Percentiles rank a stretch among this genome's conserved stretches.
Conservation (phyloP, 805 yeast genomes). For the Nakazawaea peltata region DNA sequence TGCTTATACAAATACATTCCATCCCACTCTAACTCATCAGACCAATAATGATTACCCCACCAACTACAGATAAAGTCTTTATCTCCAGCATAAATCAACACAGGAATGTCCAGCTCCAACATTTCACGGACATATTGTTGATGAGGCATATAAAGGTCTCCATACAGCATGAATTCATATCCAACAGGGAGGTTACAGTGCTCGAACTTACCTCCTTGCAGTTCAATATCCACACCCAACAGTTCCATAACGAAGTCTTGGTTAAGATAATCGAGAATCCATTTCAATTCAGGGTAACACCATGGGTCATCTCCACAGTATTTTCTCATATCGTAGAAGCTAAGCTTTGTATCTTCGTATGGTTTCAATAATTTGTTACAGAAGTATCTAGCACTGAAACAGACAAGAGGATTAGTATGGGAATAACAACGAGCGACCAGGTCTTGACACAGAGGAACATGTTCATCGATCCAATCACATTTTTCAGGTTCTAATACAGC, state of each 20-base stretch:
- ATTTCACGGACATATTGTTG: conserved; percentile 66
- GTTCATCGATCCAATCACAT: conserved; percentile 59
- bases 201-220: no score
- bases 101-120: conserved; percentile 69
- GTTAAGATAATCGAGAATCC: conserved; percentile 75
- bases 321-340: conserved; percentile 82
- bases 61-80: conserved; percentile 95
- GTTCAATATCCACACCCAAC: conserved; percentile 83
- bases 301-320: conserved; percentile 57
- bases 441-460: conserved; percentile 68
- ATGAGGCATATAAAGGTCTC: conserved; percentile 90
- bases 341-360: conserved; percentile 76
- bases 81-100: conserved; percentile 90
- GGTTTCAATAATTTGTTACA: conserved; percentile 83
- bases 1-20: conserved; percentile 31
- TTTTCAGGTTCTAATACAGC: conserved; percentile 39
- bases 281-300: conserved; percentile 72
- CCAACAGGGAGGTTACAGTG: conserved; percentile 74
- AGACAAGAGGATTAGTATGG: conserved; percentile 65
- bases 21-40: conserved; percentile 65
- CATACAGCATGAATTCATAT: conserved; percentile 72
- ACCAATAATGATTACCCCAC: conserved; percentile 90
- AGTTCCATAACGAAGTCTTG: conserved; percentile 65
- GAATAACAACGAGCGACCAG: conserved; percentile 75
- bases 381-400: conserved; percentile 85